Base-by-base conservation (phyloP, 352 stramenopile species). In the Plasmopara viticola region DNA sequence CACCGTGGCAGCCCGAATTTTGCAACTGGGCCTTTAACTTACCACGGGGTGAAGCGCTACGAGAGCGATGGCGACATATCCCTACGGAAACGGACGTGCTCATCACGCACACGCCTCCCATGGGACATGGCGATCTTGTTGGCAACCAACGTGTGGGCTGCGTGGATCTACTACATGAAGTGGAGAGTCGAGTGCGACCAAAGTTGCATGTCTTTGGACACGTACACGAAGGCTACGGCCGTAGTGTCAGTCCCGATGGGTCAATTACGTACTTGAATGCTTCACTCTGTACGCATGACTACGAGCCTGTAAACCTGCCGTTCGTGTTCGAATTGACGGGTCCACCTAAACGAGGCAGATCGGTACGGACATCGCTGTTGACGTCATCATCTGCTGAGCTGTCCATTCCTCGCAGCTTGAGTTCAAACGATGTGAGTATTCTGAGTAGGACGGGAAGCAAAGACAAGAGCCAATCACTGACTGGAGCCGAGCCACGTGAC, bases 161-260 rank as follows among this genome's bases (percentile, higher is more conserved):
- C 54, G 69, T 71, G 9, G 80, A 94, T 51, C 56, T 97, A 14
- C 44, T 93, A 25, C 31, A 48, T 4, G 68, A 93, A 46, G 72
- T 97, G 35, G 71, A 88, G 44, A 51, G 58, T 4, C 63, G 83
- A 17, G 70, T 95, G 44, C 67, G 66, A 37, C 87, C 87, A 13
- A 67, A 73, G 35, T 66, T 93, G 43, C 80, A 95, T 56, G 77
- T 97, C 9, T 97, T 95, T 66, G 89, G 89, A 2, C 89, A 97
- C 50, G 88, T 97, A 44, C 89, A 96, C 51, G 82, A 96, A 66
- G 78, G 74, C 31, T 90, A 92, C 56, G 89, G 89, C 35, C 58
- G 62, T 9, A 84, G 67, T n/a, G 70, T 45, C 7, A 84, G 66
- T 14, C 71, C 53, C 9, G 77, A 94, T 64, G 81, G 78, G 20